These are phyloP conservation scores for Neonectria neomacrospora DNA, from an alignment of 2,329 filamentous ascomycete species.

Conservation along the genomic window DNA sequence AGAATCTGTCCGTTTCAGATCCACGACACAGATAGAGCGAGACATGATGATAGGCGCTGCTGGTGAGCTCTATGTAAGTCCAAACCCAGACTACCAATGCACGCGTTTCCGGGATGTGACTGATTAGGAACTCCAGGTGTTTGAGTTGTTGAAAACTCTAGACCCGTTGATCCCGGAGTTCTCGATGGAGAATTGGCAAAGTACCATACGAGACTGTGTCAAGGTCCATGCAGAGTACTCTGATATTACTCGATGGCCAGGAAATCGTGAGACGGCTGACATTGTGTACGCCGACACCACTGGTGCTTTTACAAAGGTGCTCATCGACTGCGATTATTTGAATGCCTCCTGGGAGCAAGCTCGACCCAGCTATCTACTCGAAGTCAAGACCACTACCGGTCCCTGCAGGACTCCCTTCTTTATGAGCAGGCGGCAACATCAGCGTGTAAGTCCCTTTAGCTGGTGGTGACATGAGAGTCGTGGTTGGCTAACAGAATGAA, in stretches of 20 bases:
- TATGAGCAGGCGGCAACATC: constrained; percentile 57
- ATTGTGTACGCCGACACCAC: constrained; percentile 54
- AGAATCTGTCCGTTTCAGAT: constrained; percentile 2
- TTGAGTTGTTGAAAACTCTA: constrained; percentile 50
- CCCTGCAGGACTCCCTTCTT: constrained; percentile 54
- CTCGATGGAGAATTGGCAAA: constrained; percentile 55
- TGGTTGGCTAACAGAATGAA: constrained; percentile 1
- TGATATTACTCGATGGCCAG: constrained; percentile 51
- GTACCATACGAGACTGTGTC: constrained; percentile 56
- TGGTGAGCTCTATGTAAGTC: constrained; percentile 24
- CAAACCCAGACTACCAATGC: neutral
- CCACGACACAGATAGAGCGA: constrained; percentile 8
- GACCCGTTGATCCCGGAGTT: constrained; percentile 48
- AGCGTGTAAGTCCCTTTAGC: constrained; percentile 46
- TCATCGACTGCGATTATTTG: constrained; percentile 49
- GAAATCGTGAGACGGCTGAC: constrained; percentile 56
- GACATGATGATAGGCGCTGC: constrained; percentile 20
- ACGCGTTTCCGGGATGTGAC: neutral
- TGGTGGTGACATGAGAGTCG: neutral
- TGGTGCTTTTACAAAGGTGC: constrained; percentile 46
- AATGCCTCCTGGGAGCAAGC: constrained; percentile 36
- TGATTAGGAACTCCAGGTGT: constrained; percentile 47
- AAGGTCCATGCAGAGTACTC: constrained; percentile 52
- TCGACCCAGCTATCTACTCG: constrained; percentile 56
- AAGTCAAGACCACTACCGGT: constrained; percentile 60